These are phyloP conservation scores for Kodamaea anthophila DNA, from an alignment of 1,139 yeast species.

Conservation along the genomic window DNA sequence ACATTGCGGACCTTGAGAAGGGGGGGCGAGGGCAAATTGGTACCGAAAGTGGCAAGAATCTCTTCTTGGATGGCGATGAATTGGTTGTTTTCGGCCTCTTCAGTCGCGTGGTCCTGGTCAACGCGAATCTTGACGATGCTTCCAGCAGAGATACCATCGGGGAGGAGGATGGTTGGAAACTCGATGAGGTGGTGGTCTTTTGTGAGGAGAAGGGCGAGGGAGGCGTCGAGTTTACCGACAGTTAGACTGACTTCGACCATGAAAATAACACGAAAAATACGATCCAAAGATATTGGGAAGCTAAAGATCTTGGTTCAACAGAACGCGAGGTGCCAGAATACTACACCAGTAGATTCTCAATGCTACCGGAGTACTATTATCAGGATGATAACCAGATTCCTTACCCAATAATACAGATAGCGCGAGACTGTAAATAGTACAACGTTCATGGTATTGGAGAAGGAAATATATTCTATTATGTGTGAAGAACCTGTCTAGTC, in stretches of 20 bases:
- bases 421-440: too few relatives aligned
- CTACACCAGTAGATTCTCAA: too few relatives aligned
- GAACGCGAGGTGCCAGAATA: too few relatives aligned
- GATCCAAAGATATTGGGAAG: neutral
- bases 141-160: constrained; percentile 89
- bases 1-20: constrained; percentile 65
- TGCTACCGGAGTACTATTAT: too few relatives aligned
- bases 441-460: too few relatives aligned
- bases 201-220: constrained; percentile 83
- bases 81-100: constrained; percentile 48
- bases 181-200: constrained; percentile 93
- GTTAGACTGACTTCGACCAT: constrained; percentile 89
- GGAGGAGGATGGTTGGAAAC: constrained; percentile 88
- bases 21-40: constrained; percentile 67
- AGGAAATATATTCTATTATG: too few relatives aligned
- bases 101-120: constrained; percentile 71
- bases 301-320: too few relatives aligned
- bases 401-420: too few relatives aligned
- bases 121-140: constrained; percentile 86
- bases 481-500: too few relatives aligned
- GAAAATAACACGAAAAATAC: neutral
- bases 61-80: constrained; percentile 69
- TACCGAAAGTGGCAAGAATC: constrained; percentile 68
- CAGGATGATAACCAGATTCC: too few relatives aligned
- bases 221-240: constrained; percentile 94